Evolutionary conservation across 768 basidiomycete species (phyloP).

Genomic region (Auriscalpium vulgare): DNA sequence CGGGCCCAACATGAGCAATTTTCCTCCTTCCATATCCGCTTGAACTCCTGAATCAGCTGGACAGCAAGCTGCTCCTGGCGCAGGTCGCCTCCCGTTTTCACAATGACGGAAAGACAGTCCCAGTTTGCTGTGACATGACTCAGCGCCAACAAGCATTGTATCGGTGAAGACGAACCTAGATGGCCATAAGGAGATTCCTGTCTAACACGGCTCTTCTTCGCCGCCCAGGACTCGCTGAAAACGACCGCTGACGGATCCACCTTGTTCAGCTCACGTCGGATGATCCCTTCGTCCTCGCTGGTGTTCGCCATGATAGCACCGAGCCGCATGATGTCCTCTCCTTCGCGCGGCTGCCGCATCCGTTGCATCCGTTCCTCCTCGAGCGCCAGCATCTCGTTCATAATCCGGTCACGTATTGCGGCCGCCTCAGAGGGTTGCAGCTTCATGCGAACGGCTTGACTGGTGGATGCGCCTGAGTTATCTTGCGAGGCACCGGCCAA

Average conservation of each 20-base stretch:
- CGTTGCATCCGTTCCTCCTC: constrained; percentile 96
- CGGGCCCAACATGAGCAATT: constrained; percentile 88
- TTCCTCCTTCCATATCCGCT: constrained; percentile 92
- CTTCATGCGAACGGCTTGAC: constrained; percentile 44
- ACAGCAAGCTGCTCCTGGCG: constrained; percentile 97
- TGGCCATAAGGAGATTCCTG: constrained; percentile 95
- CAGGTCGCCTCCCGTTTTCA: constrained; percentile 95
- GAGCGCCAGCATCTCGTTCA: constrained; percentile 96
- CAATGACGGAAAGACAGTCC: constrained; percentile 94
- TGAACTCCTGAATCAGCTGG: constrained; percentile 89
- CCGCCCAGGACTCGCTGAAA: constrained; percentile 90
- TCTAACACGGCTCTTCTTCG: constrained; percentile 93
- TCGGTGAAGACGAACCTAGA: constrained; percentile 45
- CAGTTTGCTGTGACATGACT: constrained; percentile 43
- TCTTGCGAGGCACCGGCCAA: constrained; percentile 19
- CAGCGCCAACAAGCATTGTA: not conserved
- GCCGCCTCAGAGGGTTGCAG: constrained; percentile 79
- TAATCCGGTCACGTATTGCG: constrained; percentile 89
- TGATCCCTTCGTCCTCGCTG: constrained; percentile 85
- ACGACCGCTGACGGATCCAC: constrained; percentile 93
- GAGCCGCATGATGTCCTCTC: constrained; percentile 56
- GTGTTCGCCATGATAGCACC: constrained; percentile 10
- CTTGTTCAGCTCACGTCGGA: constrained; percentile 87
- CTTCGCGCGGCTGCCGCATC: constrained; percentile 68
- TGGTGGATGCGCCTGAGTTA: not conserved